Evolutionary conservation across 331 rosid species (phyloP).

Genomic region (Rhamnella rubrinervis): DNA sequence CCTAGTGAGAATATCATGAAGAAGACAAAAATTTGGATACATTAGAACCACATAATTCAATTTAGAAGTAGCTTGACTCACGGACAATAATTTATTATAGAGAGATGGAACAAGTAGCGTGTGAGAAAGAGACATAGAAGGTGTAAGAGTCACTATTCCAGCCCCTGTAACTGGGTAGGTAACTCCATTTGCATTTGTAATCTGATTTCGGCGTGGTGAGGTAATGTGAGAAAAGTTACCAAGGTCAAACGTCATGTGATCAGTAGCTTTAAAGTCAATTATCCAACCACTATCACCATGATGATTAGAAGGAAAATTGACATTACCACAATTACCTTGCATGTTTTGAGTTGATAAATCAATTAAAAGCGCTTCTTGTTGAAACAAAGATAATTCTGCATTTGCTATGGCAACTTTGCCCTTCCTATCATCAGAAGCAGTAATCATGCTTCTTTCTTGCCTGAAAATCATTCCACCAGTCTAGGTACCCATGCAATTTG

Average conservation of each 20-base stretch:
- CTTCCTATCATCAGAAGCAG: background rate
- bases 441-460: background rate
- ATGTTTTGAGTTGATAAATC: background rate
- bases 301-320: background rate
- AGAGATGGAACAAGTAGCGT: background rate
- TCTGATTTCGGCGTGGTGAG: background rate
- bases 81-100: background rate
- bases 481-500: background rate
- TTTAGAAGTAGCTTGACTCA: background rate
- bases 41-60: slow-evolving; percentile 9
- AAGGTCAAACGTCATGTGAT: slow-evolving; percentile 10
- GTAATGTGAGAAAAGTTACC: background rate
- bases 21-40: slow-evolving; percentile 1
- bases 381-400: background rate
- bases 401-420: background rate
- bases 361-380: background rate
- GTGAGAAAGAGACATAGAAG: background rate
- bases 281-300: background rate
- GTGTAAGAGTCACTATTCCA: background rate
- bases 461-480: background rate
- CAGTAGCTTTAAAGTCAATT: background rate
- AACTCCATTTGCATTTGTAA: background rate
- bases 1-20: slow-evolving; percentile 18
- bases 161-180: background rate
- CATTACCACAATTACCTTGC: background rate